Evolutionary conservation across 768 basidiomycete genomes (phyloP).

Genomic region (Sutorius australiensis): DNA sequence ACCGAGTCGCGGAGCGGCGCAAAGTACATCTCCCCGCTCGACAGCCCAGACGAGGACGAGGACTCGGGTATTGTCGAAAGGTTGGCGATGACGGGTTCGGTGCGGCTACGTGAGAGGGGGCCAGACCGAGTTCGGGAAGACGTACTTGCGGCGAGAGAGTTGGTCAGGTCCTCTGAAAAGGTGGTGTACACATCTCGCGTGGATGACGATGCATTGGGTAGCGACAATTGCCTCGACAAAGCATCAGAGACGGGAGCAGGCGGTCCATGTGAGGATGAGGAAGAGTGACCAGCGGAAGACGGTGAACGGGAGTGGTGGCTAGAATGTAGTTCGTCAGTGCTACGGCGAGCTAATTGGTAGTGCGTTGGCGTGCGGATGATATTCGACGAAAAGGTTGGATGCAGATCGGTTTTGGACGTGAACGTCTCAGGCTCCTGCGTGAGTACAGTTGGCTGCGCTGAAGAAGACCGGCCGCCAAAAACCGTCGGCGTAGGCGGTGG

Average conservation of each 20-base stretch:
- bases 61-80: constrained; percentile 29
- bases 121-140: constrained; percentile 15
- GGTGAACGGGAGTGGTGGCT: constrained; percentile 24
- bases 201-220: constrained; percentile 23
- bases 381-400: constrained; percentile 64
- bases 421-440: constrained; percentile 41
- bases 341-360: constrained; percentile 37
- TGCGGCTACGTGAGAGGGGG: constrained; percentile 27
- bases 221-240: constrained; percentile 23
- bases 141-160: constrained; percentile 15
- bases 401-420: constrained; percentile 49
- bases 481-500: constrained; percentile 28
- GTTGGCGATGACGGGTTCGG: constrained; percentile 25
- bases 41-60: constrained; percentile 7
- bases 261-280: constrained; percentile 17
- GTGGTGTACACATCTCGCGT: constrained; percentile 18
- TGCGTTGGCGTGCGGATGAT: constrained; percentile 68
- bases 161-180: constrained; percentile 28
- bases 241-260: constrained; percentile 18
- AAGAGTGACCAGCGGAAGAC: constrained; percentile 14
- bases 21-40: constrained; percentile 27
- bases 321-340: constrained; percentile 22
- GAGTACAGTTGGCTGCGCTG: constrained; percentile 12
- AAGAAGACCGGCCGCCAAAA: constrained; percentile 8
- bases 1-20: constrained; percentile 20